phyloP scores from a whole-genome alignment of 2,329 filamentous ascomycete genomes.

The Colletotrichum sansevieriae region DNA sequence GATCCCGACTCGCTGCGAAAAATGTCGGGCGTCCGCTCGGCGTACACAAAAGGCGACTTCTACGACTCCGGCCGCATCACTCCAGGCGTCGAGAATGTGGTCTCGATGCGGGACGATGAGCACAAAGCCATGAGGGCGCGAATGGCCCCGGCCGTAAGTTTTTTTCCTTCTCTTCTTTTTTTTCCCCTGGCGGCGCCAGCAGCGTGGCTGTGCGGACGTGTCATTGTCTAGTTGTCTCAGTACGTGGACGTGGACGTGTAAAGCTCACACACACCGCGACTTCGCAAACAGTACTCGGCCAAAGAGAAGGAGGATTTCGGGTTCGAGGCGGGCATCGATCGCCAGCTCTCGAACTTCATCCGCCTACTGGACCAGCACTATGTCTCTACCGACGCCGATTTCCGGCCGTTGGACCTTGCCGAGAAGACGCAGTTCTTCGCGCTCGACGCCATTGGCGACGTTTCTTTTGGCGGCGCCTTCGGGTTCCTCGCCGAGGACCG shows the following conservation, averaged over 20 bases:
- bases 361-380: conserved; percentile 63
- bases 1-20: conserved; percentile 52
- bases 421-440: conserved; percentile 65
- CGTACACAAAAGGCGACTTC: conserved; percentile 53
- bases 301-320: conserved; percentile 61
- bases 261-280: neutral
- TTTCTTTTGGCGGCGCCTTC: conserved; percentile 65
- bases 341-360: conserved; percentile 55
- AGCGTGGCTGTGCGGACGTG: neutral
- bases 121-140: conserved; percentile 57
- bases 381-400: conserved; percentile 51
- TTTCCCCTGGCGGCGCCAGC: neutral
- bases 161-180: conserved; percentile 19
- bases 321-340: conserved; percentile 57
- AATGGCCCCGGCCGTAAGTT: conserved; percentile 58
- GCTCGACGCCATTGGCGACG: conserved; percentile 65
- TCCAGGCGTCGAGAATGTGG: conserved; percentile 52
- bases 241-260: neutral
- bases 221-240: neutral
- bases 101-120: conserved; percentile 51
- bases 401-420: conserved; percentile 60
- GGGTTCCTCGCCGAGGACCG: conserved; percentile 63
- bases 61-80: conserved; percentile 54
- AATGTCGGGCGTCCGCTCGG: conserved; percentile 53
- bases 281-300: conserved; percentile 59